phyloP scores from a whole-genome alignment of 768 basidiomycete species.

The Pholiota conissans region DNA sequence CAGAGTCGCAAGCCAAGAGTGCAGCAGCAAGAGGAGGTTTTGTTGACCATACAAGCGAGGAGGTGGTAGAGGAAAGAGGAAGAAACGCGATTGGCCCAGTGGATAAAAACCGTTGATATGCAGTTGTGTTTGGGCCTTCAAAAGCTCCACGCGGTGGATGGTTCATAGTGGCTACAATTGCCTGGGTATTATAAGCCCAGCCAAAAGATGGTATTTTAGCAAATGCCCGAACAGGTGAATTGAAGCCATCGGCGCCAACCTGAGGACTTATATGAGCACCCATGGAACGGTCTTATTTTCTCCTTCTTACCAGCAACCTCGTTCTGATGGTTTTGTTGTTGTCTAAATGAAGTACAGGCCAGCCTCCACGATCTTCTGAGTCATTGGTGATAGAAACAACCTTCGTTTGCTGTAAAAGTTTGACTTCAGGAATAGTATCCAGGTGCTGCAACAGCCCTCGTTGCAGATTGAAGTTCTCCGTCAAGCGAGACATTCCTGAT shows the following conservation, averaged over 20 bases:
- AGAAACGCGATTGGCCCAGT: constrained; percentile 96
- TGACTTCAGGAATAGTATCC: constrained; percentile 46
- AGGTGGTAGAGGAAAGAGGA: constrained; percentile 74
- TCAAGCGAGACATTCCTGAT: constrained; percentile 75
- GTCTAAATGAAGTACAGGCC: constrained; percentile 81
- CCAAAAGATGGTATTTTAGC: constrained; percentile 86
- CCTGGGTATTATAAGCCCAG: constrained; percentile 89
- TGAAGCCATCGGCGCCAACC: constrained; percentile 95
- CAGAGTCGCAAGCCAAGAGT: constrained; percentile 63
- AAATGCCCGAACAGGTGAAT: constrained; percentile 89
- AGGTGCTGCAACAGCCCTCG: constrained; percentile 75
- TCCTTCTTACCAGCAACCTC: constrained; percentile 64
- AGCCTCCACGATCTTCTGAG: constrained; percentile 53
- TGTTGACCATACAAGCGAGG: constrained; percentile 96
- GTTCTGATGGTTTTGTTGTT: constrained; percentile 66
- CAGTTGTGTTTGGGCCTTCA: constrained; percentile 70
- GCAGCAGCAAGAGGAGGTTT: constrained; percentile 72
- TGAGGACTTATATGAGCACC: constrained; percentile 31
- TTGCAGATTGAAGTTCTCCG: constrained; percentile 93
- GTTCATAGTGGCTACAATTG: constrained; percentile 84
- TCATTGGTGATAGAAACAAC: constrained; percentile 71
- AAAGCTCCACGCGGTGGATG: constrained; percentile 68
- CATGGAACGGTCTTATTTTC: background rate
- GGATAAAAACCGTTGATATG: constrained; percentile 92
- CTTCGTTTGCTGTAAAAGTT: constrained; percentile 70